These are phyloP conservation scores for Cudoniella acicularis DNA, from an alignment of 495 filamentous ascomycete genomes.

Conservation along the genomic window DNA sequence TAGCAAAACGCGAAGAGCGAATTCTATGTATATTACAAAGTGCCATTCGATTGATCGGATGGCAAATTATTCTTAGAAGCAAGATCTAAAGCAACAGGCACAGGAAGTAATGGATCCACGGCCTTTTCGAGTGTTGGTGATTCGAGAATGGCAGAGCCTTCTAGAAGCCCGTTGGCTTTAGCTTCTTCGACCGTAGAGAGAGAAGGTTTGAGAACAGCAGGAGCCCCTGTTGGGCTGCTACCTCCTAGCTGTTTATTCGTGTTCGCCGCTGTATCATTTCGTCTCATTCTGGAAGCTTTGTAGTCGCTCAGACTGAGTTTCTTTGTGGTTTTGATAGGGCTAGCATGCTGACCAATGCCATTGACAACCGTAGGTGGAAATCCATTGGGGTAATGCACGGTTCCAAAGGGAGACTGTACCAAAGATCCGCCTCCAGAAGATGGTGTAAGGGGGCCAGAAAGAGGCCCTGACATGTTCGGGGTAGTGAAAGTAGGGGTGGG, in stretches of 20 bases:
- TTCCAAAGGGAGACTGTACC: constrained; percentile 51
- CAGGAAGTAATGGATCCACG: constrained; percentile 3
- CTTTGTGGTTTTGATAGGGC: constrained; percentile 59
- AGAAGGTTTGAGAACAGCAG: constrained; percentile 15
- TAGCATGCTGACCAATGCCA: constrained; percentile 45
- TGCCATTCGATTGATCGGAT: constrained; percentile 15
- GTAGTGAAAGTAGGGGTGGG: constrained; percentile 37
- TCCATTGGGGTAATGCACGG: constrained; percentile 29
- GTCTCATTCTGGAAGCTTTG: constrained; percentile 49
- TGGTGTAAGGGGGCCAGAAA: constrained; percentile 33
- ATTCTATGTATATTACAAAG: constrained; percentile 27
- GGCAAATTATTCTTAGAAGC: constrained; percentile 13
- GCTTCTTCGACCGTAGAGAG: constrained; percentile 19
- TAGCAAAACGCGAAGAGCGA: constrained; percentile 12
- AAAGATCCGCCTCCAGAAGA: constrained; percentile 38
- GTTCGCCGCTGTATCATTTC: constrained; percentile 22
- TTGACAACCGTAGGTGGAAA: constrained; percentile 43
- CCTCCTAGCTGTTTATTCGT: constrained; percentile 14
- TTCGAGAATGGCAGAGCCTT: constrained; percentile 19
- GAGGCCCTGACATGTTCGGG: constrained; percentile 19
- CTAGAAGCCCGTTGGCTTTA: constrained; percentile 11
- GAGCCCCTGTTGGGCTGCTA: constrained; percentile 14
- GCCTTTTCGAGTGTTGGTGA: constrained; percentile 17
- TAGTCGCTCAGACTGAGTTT: constrained; percentile 75
- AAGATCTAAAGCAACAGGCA: neutral